A percentile compares a stretch with the other conserved stretches of the same genome.
Evolutionary conservation across 495 filamentous ascomycete genomes (phyloP).

Genomic region (Penicillium malachiteum): DNA sequence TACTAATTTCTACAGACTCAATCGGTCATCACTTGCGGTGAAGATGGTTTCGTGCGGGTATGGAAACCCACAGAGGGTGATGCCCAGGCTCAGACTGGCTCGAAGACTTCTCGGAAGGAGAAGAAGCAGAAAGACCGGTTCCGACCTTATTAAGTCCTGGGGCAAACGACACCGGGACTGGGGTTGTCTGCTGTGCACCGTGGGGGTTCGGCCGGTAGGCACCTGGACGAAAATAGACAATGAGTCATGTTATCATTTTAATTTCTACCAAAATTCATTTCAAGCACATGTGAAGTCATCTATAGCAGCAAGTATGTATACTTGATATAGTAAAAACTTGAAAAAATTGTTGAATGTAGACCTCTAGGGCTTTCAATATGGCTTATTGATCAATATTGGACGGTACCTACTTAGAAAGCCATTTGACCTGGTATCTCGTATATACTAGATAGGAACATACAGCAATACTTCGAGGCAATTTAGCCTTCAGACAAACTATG

Average conservation of each 20-base stretch:
- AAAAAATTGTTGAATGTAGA: too few species aligned
- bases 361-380: too few species aligned
- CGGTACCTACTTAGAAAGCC: too few species aligned
- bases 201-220: background rate
- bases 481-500: too few species aligned
- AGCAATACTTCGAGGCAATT: too few species aligned
- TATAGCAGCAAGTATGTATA: too few species aligned
- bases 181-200: background rate
- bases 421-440: too few species aligned
- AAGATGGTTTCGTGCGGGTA: conserved; percentile 67
- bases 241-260: background rate
- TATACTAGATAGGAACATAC: too few species aligned
- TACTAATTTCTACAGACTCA: conserved; percentile 45
- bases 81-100: conserved; percentile 17
- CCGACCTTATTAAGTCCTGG: conserved; percentile 36
- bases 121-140: conserved; percentile 44
- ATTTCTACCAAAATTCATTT: background rate
- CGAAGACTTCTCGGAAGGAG: conserved; percentile 31
- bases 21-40: conserved; percentile 72
- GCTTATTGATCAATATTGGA: too few species aligned
- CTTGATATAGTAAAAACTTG: too few species aligned
- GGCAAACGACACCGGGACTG: background rate
- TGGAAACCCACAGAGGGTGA: conserved; percentile 36
- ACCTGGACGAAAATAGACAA: conserved; percentile 14
- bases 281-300: too few species aligned